phyloP scores from a whole-genome alignment of 345 rosid genomes.

The Reutealis trisperma region DNA sequence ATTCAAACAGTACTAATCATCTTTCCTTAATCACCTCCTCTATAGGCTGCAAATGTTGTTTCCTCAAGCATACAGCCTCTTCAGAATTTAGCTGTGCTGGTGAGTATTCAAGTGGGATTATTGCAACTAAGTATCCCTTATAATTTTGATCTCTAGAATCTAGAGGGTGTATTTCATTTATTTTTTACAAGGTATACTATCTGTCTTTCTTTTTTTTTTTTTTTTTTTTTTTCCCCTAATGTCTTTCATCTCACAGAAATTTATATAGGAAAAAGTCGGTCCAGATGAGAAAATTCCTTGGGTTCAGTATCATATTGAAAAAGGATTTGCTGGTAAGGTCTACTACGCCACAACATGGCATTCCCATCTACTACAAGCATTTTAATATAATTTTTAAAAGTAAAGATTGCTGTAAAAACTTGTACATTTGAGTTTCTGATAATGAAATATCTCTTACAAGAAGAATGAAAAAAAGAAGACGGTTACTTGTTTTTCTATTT shows the following conservation, averaged over 20 bases:
- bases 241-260: constrained; percentile 39
- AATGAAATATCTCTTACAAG: not conserved
- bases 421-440: not conserved
- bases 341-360: not conserved
- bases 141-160: not conserved
- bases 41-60: constrained; percentile 73
- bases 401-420: not conserved
- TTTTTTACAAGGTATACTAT: not conserved
- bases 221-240: not conserved
- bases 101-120: constrained; percentile 25
- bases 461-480: not conserved
- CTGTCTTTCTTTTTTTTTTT: no score
- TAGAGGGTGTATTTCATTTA: not conserved
- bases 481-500: not conserved
- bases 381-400: not conserved
- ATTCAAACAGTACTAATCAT: not conserved
- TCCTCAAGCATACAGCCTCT: constrained; percentile 81
- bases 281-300: constrained; percentile 49
- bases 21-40: not conserved
- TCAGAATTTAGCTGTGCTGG: constrained; percentile 64
- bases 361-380: not conserved
- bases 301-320: constrained; percentile 54
- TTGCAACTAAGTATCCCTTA: not conserved
- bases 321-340: constrained; percentile 69
- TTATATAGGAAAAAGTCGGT: constrained; percentile 54